Evolutionary conservation across 2,329 filamentous ascomycete genomes (phyloP), one percentile per base, ranked within the genome.

Genomic region (Coniochaeta pulveracea): DNA sequence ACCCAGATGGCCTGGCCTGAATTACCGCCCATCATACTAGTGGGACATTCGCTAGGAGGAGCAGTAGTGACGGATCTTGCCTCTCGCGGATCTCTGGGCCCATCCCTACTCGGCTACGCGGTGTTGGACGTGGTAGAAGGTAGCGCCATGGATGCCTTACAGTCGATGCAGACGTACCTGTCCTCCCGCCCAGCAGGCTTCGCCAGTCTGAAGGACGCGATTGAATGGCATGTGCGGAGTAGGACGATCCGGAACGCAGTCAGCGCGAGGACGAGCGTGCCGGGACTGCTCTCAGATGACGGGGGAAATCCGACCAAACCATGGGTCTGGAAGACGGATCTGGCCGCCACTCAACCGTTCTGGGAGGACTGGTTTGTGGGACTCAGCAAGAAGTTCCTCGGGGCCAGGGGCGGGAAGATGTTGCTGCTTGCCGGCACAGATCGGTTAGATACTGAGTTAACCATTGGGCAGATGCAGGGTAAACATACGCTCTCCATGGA

Each of bases 391-490:
- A 94, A 93, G 58, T 98, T 96, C 50, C 65, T 95, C 26, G 69
- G 67, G 34, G 84, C 82, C 0, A 76, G 71, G 40, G 88, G 85
- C 18, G 88, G 86, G 7, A 95, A 95, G 55, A 56, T 93, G 39
- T 60, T 95, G 33, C 59, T 95, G 33, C 68, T 95, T 19, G 89
- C 88, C 3, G 88, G 88, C 12, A 94, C 88, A 9, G 89, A 95
- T 58, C 69, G 88, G 31, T 56, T 95, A 37, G 88, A 95, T 52
- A 93, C 84, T 43, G 88, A 93, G 50, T 60, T 95, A 48, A 94
- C 85, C 55, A 94, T 95, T 54, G 88, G 88, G 11, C 88, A 95
- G 58, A 95, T 95, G 88, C 88, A 95, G 64, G 88, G 85, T 82
- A 61, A 45, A 56, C 49, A 35, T 37, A 17, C 18, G 31, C 31